A percentile compares a stretch with the other conserved stretches of the same genome.
phyloP scores from a whole-genome alignment of 305 asterid species.

The Caryopteris hybrid region DNA sequence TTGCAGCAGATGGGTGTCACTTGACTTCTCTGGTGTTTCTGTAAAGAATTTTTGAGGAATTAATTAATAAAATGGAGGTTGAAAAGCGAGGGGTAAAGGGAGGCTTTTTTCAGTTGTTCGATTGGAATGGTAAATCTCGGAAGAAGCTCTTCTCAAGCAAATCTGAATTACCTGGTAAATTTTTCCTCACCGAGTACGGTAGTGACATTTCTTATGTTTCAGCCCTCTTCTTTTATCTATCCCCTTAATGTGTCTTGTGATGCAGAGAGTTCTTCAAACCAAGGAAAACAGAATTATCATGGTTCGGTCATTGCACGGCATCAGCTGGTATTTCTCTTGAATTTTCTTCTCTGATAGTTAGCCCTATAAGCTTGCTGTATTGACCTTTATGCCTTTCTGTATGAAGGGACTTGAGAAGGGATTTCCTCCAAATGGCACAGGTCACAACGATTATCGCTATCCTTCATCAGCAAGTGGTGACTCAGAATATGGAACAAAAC shows the following conservation, averaged over 20 bases:
- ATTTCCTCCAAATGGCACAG: slow-evolving; percentile 34
- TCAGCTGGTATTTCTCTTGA: slow-evolving; percentile 54
- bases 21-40: slow-evolving; percentile 21
- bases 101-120: slow-evolving; percentile 90
- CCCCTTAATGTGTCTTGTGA: slow-evolving; percentile 9
- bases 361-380: slow-evolving; percentile 11
- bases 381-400: background rate
- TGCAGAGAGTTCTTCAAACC: slow-evolving; percentile 65
- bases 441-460: slow-evolving; percentile 39
- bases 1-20: slow-evolving; percentile 38
- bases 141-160: slow-evolving; percentile 92
- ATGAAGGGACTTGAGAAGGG: slow-evolving; percentile 59
- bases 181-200: background rate
- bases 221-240: background rate
- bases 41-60: slow-evolving; percentile 20
- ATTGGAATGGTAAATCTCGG: slow-evolving; percentile 91
- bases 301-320: slow-evolving; percentile 39
- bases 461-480: slow-evolving; percentile 64
- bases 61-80: slow-evolving; percentile 73
- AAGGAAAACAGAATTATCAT: slow-evolving; percentile 49
- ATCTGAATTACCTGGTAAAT: slow-evolving; percentile 69
- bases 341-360: slow-evolving; percentile 14
- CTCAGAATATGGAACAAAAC: slow-evolving; percentile 51
- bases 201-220: background rate
- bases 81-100: slow-evolving; percentile 83